Evolutionary conservation across 2,329 filamentous ascomycete species (phyloP).

Genomic region (Drechslera avenae): DNA sequence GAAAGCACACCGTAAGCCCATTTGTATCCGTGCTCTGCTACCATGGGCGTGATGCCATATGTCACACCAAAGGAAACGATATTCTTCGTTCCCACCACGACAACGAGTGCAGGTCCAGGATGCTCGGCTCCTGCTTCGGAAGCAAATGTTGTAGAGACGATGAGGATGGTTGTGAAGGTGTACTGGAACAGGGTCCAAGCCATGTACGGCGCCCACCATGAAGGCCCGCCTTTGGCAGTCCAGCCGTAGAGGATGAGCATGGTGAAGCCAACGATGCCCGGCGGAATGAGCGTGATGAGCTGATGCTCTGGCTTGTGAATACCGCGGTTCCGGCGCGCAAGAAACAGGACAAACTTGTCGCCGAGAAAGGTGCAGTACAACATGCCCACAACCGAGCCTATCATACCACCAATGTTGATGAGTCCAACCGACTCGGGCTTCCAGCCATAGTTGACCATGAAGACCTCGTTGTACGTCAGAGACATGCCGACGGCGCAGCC

Average conservation of each 20-base stretch:
- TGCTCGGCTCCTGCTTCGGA: conserved; percentile 3
- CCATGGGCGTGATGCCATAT: conserved; percentile 2
- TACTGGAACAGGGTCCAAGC: conserved; percentile 6
- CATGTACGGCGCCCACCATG: conserved; percentile 3
- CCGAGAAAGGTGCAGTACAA: neutral
- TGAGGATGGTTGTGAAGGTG: neutral
- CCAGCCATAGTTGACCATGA: conserved; percentile 3
- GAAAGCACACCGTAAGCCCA: conserved; percentile 5
- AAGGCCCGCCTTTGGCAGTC: neutral
- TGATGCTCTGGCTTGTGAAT: conserved; percentile 7
- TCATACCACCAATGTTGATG: neutral
- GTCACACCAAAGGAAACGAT: conserved; percentile 5
- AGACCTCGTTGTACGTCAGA: conserved; percentile 3
- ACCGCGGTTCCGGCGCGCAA: neutral
- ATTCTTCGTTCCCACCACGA: conserved; percentile 7
- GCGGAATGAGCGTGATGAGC: neutral
- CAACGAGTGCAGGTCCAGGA: conserved; percentile 1
- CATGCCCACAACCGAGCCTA: neutral
- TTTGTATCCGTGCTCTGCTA: neutral
- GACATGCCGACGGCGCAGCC: conserved; percentile 4
- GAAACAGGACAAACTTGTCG: neutral
- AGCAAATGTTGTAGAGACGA: conserved; percentile 2
- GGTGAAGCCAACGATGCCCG: neutral
- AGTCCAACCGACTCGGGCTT: neutral
- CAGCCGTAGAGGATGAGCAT: conserved; percentile 5